A percentile compares a stretch with the other conserved stretches of the same genome.
phyloP scores from a whole-genome alignment of 176 grass and related monocot genomes.

The Lolium perenne region DNA sequence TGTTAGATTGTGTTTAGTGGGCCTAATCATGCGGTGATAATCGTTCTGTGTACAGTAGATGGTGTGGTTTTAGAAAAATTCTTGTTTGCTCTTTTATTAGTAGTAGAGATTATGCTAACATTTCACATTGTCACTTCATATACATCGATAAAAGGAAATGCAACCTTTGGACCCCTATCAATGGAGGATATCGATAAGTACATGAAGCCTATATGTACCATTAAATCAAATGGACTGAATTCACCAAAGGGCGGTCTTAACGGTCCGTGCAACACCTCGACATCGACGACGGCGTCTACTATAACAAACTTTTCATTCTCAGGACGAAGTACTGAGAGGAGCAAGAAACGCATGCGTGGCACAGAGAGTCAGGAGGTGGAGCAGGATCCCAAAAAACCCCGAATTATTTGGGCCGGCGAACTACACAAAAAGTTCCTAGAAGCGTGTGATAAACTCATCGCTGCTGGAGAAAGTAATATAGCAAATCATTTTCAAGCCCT shows the following conservation, averaged over 20 bases:
- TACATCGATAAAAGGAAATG: not conserved
- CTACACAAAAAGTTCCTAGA: conserved; percentile 3
- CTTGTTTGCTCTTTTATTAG: too few species aligned
- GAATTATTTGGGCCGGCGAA: not conserved
- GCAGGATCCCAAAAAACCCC: not conserved
- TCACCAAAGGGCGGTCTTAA: not conserved
- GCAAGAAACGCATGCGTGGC: not conserved
- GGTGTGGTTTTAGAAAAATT: too few species aligned
- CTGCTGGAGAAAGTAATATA: not conserved
- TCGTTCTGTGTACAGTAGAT: too few species aligned
- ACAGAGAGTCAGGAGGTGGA: not conserved
- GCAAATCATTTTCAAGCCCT: not conserved
- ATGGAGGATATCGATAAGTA: not conserved
- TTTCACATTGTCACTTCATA: not conserved
- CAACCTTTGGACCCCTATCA: not conserved
- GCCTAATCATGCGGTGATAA: too few species aligned
- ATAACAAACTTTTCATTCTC: not conserved
- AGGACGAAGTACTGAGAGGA: not conserved
- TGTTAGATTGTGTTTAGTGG: too few species aligned
- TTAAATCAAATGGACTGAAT: not conserved
- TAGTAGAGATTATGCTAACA: not conserved
- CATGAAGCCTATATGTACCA: not conserved
- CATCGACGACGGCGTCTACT: not conserved
- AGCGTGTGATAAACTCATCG: not conserved
- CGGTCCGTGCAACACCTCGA: not conserved